phyloP scores from a whole-genome alignment of 257 asterid species.

The Petrea volubilis region DNA sequence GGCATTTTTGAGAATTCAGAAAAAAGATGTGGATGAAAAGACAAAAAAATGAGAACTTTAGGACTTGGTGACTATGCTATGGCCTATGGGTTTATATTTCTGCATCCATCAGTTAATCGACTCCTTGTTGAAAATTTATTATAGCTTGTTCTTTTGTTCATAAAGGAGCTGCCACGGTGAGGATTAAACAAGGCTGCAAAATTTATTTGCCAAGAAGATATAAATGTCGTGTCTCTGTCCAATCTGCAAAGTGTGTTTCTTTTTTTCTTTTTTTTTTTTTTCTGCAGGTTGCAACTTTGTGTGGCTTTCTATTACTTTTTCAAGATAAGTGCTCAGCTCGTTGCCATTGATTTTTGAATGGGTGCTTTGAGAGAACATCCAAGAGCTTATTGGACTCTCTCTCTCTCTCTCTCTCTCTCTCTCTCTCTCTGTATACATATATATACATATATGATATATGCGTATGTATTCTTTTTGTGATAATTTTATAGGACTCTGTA shows the following conservation, averaged over 20 bases:
- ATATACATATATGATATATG: too few relatives aligned
- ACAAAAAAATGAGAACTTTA: neutral
- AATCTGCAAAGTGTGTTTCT: neutral
- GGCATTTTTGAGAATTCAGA: conserved; percentile 14
- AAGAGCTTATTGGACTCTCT: neutral
- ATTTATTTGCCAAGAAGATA: too few relatives aligned
- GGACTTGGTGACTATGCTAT: neutral
- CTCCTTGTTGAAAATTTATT: too few relatives aligned
- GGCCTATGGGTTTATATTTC: too few relatives aligned
- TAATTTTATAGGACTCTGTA: too few relatives aligned
- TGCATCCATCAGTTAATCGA: too few relatives aligned
- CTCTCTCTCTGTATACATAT: too few relatives aligned
- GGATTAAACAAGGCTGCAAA: too few relatives aligned
- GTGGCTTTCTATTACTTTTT: neutral
- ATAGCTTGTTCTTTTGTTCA: too few relatives aligned
- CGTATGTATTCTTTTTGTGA: too few relatives aligned
- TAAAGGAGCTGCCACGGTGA: too few relatives aligned
- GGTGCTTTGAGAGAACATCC: neutral
- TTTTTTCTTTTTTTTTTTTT: neutral
- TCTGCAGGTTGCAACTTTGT: neutral
- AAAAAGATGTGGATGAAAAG: neutral
- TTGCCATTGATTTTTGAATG: neutral
- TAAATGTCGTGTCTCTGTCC: neutral
- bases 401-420: too few relatives aligned
- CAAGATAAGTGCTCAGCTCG: neutral